Evolutionary conservation across 805 yeast species (phyloP).

Genomic region (Kodamaea kaohsiungensis): DNA sequence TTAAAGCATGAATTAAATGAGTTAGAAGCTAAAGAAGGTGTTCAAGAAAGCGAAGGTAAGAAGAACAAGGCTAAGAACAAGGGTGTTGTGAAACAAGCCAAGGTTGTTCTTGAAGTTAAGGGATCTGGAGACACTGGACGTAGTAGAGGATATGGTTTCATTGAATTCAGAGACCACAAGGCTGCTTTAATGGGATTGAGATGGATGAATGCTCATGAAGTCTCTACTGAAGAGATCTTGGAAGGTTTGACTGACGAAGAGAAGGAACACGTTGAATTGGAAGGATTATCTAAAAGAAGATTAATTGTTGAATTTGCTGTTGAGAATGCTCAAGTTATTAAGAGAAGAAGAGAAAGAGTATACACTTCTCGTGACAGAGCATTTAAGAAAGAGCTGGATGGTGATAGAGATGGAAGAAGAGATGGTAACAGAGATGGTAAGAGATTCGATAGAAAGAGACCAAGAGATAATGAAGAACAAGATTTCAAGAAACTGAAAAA

Average conservation of each 20-base stretch:
- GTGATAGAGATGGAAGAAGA: slow-evolving; percentile 12
- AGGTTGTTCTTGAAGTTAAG: slow-evolving; percentile 89
- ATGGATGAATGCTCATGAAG: slow-evolving; percentile 94
- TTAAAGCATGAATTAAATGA: slow-evolving; percentile 50
- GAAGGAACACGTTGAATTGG: slow-evolving; percentile 52
- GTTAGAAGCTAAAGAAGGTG: slow-evolving; percentile 20
- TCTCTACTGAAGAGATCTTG: slow-evolving; percentile 64
- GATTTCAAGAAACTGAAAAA: slow-evolving; percentile 16
- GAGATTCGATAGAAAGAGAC: slow-evolving; percentile 20
- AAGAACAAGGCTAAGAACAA: slow-evolving; percentile 66
- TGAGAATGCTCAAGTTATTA: slow-evolving; percentile 91
- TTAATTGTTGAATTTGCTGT: slow-evolving; percentile 93
- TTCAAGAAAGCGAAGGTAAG: slow-evolving; percentile 39
- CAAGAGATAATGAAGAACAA: slow-evolving; percentile 29
- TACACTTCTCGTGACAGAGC: slow-evolving; percentile 31
- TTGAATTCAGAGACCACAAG: slow-evolving; percentile 90
- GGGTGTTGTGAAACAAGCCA: slow-evolving; percentile 93
- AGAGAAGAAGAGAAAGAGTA: slow-evolving; percentile 79
- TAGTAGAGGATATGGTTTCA: slow-evolving; percentile 94
- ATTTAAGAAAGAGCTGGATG: slow-evolving; percentile 21
- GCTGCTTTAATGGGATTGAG: slow-evolving; percentile 93
- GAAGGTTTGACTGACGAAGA: slow-evolving; percentile 76
- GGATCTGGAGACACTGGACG: slow-evolving; percentile 86
- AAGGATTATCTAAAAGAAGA: slow-evolving; percentile 63
- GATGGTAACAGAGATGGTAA: slow-evolving; percentile 17